A percentile compares a stretch with the other conserved stretches of the same genome.
Evolutionary conservation across 441 rosid genomes (phyloP).

Genomic region (Euphorbia schlechtendalii): DNA sequence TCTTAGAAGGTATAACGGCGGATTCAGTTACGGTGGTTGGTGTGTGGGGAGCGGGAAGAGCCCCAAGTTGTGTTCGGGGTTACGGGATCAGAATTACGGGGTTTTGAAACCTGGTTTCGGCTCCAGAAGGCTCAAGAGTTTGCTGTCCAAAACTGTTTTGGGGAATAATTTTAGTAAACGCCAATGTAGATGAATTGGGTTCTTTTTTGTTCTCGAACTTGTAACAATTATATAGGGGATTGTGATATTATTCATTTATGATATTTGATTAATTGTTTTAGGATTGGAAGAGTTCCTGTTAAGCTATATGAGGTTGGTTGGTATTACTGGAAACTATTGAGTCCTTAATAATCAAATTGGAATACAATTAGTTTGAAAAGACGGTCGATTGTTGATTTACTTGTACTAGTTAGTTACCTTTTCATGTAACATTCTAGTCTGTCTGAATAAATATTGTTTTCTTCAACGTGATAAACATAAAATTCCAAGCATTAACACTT

Average conservation of each 20-base stretch:
- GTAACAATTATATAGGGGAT: background rate
- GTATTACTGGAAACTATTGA: background rate
- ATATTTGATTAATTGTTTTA: background rate
- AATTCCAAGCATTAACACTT: too few relatives aligned
- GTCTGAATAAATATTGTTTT: too few relatives aligned
- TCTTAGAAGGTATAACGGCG: conserved; percentile 36
- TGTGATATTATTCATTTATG: background rate
- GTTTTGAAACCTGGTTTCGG: conserved; percentile 63
- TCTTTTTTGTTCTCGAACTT: background rate
- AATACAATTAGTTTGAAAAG: too few relatives aligned
- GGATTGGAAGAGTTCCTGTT: background rate
- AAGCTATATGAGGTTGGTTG: background rate
- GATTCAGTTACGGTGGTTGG: conserved; percentile 49
- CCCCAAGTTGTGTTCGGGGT: conserved; percentile 25
- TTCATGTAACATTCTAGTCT: too few relatives aligned
- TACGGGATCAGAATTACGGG: conserved; percentile 30
- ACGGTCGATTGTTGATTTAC: too few relatives aligned
- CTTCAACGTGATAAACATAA: too few relatives aligned
- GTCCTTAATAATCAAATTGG: too few relatives aligned
- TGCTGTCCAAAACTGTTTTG: conserved; percentile 44
- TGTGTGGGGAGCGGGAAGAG: conserved; percentile 30
- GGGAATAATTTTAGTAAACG: conserved; percentile 44
- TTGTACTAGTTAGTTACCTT: too few relatives aligned
- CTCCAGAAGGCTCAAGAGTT: conserved; percentile 54
- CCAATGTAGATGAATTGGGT: conserved; percentile 49